Evolutionary conservation across 2,329 filamentous ascomycete genomes (phyloP).

Genomic region (Fusarium sororula): DNA sequence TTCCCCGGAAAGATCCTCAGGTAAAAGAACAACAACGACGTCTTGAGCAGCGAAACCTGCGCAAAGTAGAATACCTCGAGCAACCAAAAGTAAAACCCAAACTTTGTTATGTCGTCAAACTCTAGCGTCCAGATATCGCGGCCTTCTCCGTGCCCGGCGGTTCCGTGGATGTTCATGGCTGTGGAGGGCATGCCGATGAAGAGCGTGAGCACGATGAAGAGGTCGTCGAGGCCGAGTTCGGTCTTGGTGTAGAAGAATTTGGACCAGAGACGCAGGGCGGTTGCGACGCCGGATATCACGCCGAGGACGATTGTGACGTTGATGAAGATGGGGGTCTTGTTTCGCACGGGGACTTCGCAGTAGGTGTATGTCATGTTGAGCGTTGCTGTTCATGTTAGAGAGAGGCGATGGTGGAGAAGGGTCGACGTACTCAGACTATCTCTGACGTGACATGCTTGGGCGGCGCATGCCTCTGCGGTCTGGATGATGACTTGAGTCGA

Average conservation of each 20-base stretch:
- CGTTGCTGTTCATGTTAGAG: neutral
- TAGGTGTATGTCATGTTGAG: conserved; percentile 26
- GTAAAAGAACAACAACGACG: conserved; percentile 55
- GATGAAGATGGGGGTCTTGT: conserved; percentile 25
- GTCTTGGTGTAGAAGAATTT: conserved; percentile 41
- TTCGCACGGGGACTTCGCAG: conserved; percentile 17
- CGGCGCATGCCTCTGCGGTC: conserved; percentile 22
- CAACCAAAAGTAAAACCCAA: conserved; percentile 45
- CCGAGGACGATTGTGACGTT: conserved; percentile 31
- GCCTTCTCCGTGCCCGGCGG: conserved; percentile 44
- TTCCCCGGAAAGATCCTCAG: conserved; percentile 51
- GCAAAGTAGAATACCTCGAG: conserved; percentile 52
- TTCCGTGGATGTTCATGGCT: conserved; percentile 35
- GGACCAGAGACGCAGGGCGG: conserved; percentile 47
- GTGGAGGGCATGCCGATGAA: conserved; percentile 34
- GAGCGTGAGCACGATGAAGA: conserved; percentile 37
- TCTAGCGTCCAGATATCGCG: conserved; percentile 48
- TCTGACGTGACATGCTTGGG: neutral
- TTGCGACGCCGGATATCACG: conserved; percentile 47
- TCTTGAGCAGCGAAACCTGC: conserved; percentile 50
- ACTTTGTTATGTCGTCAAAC: conserved; percentile 32
- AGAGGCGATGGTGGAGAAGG: accelerated
- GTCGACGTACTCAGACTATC: conserved; percentile 8
- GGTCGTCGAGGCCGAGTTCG: conserved; percentile 46
- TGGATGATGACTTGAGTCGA: conserved; percentile 22